Evolutionary conservation across 2,329 filamentous ascomycete species (phyloP), one percentile per base, ranked within the genome.

Genomic region (Cordyceps javanica): DNA sequence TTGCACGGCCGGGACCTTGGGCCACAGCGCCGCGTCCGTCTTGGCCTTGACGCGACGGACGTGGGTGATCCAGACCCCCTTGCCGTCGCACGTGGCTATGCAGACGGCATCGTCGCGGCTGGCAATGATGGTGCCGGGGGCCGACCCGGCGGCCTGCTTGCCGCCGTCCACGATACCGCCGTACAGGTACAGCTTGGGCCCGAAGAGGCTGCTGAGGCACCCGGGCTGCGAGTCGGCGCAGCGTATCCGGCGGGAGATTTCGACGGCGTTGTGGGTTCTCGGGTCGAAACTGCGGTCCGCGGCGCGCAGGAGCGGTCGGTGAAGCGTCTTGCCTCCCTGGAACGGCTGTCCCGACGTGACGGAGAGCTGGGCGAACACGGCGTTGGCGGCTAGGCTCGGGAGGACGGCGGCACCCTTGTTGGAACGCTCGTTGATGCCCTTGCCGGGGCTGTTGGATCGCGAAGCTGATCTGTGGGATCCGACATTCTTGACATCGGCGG

Each of bases 241-340:
- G n/a, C 73, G 67, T 16, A 75, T 73, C 32, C 73, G 66, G n/a
- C 73, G 67, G 1, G 73, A 75, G n/a, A 75, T 71, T 50, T 72
- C 67, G 44, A 65, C 62, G 26, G 73, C 69, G 2, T 60, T 64
- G 61, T 75, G 72, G 7, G 60, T 65, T 11, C 55, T 59, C n/a
- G 69, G 49, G 52, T 74, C 66, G 55, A 75, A 74, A 25, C 71
- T 68, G 32, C 72, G 67, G 53, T 73, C 68, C 0, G 67, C 64
- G 3, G 73, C 73, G 55, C 72, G 73, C 36, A 75, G 67, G 1
- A 75, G 66, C 1, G 72, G 73, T 19, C 73, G 66, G 44, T 70
- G 66, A 38, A 68, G 68, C 2, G 71, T 69, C 23, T 59, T 64
- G 19, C 73, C 73, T 10, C 73, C 73, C 50, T 70, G 67, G 59